phyloP scores from a whole-genome alignment of 106 monocot genomes.

The Acorus gramineus region DNA sequence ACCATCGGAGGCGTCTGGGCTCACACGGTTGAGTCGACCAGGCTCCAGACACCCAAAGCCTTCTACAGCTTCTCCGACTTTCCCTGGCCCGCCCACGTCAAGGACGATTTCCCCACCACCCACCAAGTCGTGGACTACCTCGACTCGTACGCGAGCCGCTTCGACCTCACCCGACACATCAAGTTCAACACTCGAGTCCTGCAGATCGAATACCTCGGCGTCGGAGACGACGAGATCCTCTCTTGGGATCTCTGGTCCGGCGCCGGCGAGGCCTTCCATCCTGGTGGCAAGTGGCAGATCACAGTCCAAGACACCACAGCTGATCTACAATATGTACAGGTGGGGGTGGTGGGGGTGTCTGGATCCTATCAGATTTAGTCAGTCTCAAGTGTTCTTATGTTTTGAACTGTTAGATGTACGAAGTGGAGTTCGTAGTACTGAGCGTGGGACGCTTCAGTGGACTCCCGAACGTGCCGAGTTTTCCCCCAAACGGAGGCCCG shows the following conservation, averaged over 20 bases:
- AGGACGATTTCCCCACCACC: conserved; percentile 19
- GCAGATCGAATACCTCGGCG: conserved; percentile 27
- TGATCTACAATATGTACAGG: no score
- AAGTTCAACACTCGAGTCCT: conserved; percentile 22
- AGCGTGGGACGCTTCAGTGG: conserved; percentile 53
- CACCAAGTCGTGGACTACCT: conserved; percentile 29
- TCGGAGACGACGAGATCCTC: conserved; percentile 18
- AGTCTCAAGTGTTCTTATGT: no score
- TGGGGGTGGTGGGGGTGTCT: no score
- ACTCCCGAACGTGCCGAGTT: conserved; percentile 39
- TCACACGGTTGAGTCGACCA: conserved; percentile 20
- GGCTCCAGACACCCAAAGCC: conserved; percentile 33
- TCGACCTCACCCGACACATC: conserved; percentile 18
- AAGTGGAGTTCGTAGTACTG: conserved; percentile 39
- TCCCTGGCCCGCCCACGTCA: conserved; percentile 31
- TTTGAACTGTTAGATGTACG: not conserved
- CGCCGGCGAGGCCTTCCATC: conserved; percentile 24
- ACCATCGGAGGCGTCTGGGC: conserved; percentile 44
- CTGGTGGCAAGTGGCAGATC: conserved; percentile 25
- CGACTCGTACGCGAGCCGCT: conserved; percentile 23
- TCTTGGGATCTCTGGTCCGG: conserved; percentile 38
- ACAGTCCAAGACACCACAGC: conserved; percentile 3
- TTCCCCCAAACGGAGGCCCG: conserved; percentile 37
- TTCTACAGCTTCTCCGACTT: conserved; percentile 41
- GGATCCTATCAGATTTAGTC: no score